Conservation (phyloP, 2,329 filamentous ascomycete genomes). For the Calonectria multiphialidica region DNA sequence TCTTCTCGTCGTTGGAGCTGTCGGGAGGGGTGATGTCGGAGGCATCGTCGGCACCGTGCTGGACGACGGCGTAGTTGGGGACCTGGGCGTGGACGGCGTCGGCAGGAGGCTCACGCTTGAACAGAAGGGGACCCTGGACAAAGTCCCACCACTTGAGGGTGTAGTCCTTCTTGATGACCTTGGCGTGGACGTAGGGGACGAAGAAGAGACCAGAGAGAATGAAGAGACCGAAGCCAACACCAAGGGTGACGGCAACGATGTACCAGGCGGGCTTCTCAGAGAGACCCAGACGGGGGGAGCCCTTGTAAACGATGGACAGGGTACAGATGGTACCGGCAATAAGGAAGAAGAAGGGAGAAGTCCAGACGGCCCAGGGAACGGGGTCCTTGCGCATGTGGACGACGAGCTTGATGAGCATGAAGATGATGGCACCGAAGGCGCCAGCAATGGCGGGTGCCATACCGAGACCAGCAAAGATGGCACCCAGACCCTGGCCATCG, state of each 20-base stretch:
- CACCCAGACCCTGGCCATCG: constrained; percentile 74
- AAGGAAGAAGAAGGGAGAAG: constrained; percentile 82
- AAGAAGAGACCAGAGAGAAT: constrained; percentile 77
- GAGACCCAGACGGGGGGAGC: constrained; percentile 65
- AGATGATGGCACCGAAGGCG: constrained; percentile 75
- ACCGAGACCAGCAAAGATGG: constrained; percentile 77
- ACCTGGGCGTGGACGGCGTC: constrained; percentile 68
- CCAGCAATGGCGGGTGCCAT: constrained; percentile 79
- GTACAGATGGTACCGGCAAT: constrained; percentile 81
- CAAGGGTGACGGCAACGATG: constrained; percentile 75
- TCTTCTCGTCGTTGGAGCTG: constrained; percentile 16
- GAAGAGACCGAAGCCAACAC: constrained; percentile 70
- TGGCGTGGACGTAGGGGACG: constrained; percentile 76
- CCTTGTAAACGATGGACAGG: constrained; percentile 85
- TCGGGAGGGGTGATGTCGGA: constrained; percentile 32
- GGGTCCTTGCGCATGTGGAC: constrained; percentile 81
- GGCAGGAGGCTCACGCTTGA: constrained; percentile 67
- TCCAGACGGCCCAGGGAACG: constrained; percentile 78
- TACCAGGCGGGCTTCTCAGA: constrained; percentile 71
- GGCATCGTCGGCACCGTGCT: constrained; percentile 63
- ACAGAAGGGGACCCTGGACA: constrained; percentile 73
- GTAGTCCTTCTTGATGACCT: constrained; percentile 77
- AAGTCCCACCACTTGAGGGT: constrained; percentile 73
- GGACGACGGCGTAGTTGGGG: constrained; percentile 83
- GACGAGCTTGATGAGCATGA: constrained; percentile 72